These are phyloP conservation scores for Metarhizium rileyi DNA, from an alignment of 2,329 filamentous ascomycete genomes.

Conservation along the genomic window DNA sequence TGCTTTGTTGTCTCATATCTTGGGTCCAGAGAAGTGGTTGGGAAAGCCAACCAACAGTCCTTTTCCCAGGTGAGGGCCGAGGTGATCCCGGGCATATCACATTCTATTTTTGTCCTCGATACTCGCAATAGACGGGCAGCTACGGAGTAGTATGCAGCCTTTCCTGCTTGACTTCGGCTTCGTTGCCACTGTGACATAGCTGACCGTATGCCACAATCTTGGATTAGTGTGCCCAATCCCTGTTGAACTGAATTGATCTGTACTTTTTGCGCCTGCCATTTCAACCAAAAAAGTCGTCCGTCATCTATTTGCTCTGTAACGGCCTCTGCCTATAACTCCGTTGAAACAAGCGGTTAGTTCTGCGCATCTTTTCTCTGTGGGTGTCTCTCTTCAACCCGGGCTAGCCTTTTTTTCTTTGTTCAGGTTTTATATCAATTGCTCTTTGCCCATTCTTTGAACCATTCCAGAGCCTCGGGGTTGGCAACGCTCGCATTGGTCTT, in stretches of 20 bases:
- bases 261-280: neutral
- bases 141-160: too few species aligned
- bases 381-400: too few species aligned
- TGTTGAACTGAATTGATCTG: neutral
- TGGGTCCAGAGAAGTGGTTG: too few species aligned
- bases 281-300: neutral
- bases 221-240: neutral
- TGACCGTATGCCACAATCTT: neutral
- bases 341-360: neutral
- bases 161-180: too few species aligned
- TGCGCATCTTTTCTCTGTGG: neutral
- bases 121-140: too few species aligned
- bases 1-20: too few species aligned
- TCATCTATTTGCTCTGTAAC: neutral
- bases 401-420: neutral
- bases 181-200: too few species aligned
- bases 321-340: neutral
- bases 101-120: too few species aligned
- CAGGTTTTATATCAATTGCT: constrained; percentile 26
- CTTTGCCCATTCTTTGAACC: constrained; percentile 72
- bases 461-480: constrained; percentile 78
- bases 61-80: too few species aligned
- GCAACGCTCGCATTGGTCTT: constrained; percentile 91
- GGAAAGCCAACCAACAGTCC: too few species aligned
- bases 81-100: too few species aligned